Conservation (phyloP, 192 early-diverging fungal species). For the Allomyces arbusculus region DNA sequence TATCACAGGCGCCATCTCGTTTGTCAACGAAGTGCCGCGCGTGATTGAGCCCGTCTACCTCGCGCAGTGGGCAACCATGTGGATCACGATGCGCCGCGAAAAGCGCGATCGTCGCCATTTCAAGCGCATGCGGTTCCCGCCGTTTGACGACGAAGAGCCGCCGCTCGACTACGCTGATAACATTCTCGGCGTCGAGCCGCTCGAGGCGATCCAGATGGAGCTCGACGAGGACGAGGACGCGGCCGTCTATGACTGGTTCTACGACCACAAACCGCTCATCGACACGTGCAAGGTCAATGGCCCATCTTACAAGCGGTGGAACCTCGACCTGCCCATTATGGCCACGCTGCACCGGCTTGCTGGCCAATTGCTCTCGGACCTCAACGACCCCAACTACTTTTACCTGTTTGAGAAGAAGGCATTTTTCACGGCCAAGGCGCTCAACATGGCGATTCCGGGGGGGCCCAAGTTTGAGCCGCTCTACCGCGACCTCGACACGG, state of each 20-base stretch:
- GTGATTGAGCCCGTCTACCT: conserved; percentile 95
- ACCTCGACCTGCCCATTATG: conserved; percentile 82
- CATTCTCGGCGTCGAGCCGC: conserved; percentile 88
- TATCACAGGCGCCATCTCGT: conserved; percentile 94
- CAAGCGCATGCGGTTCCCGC: conserved; percentile 95
- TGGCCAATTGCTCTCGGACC: conserved; percentile 76
- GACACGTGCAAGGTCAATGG: conserved; percentile 67
- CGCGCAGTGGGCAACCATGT: conserved; percentile 98
- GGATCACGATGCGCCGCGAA: conserved; percentile 99
- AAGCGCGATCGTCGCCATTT: conserved; percentile 95
- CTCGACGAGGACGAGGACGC: conserved; percentile 87
- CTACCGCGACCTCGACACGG: conserved; percentile 74
- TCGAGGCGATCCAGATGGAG: conserved; percentile 98
- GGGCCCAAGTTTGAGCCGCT: conserved; percentile 97
- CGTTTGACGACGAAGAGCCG: conserved; percentile 98
- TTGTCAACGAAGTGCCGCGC: conserved; percentile 84
- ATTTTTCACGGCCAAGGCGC: conserved; percentile 90
- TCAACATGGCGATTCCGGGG: conserved; percentile 95
- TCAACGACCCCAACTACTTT: conserved; percentile 92
- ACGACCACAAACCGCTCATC: conserved; percentile 79
- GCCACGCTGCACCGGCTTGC: conserved; percentile 81
- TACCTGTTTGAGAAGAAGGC: conserved; percentile 90
- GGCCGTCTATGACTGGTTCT: conserved; percentile 84
- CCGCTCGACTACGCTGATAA: conserved; percentile 98
- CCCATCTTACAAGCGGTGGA: conserved; percentile 73